Base-by-base conservation (phyloP, 1,139 yeast species). In the Hansenula lynferdii region DNA sequence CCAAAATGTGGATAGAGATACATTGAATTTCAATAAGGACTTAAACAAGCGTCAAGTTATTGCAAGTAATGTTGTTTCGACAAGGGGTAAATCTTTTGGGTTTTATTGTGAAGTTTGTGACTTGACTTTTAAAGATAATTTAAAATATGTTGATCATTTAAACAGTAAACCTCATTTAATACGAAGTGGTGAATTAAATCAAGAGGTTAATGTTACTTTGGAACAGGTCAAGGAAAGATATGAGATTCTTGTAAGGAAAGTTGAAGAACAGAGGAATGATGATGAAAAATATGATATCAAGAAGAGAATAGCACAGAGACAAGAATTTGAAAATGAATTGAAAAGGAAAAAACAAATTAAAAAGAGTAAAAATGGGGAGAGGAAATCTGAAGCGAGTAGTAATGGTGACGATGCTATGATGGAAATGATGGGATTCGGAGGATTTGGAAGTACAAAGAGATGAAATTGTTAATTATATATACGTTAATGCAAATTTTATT, bases 81-180 rank as follows among this genome's bases (percentile, higher is more conserved):
- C 77, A 36, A 53, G 53, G 31, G 87, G 87, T 33, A 72, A 79
- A 48, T 84, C 78, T 15, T 77, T 84, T 48, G 96, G 96, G 3
- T 89, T 89, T 58, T 75, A 77, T 51, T 90, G 97, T 60, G 85
- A 84, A 15, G 64, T 77, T 2, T 90, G 97, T 58, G 77, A 82
- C 49, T 60, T 85, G 47, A 82, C 95, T 2, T 89, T 77, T 61
- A 76, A 86, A 53, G 97, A 90, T 58, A 83, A 84, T 40, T 64
- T 87, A 51, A 83, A 87, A 42, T 80, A 80, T 56, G 70, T 87
- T 6, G 95, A 89, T 54, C 97, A 90, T 62, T 66, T 87, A 53
- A 87, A 86, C 53, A 79, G 89, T 26, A 80, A 79, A 6, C 76
- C 70, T 36, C 92, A 82, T 60, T 51, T 61, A 24, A 53, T 60